Conservation (phyloP, 2,329 filamentous ascomycete species). For the Penicillium sp. region DNA sequence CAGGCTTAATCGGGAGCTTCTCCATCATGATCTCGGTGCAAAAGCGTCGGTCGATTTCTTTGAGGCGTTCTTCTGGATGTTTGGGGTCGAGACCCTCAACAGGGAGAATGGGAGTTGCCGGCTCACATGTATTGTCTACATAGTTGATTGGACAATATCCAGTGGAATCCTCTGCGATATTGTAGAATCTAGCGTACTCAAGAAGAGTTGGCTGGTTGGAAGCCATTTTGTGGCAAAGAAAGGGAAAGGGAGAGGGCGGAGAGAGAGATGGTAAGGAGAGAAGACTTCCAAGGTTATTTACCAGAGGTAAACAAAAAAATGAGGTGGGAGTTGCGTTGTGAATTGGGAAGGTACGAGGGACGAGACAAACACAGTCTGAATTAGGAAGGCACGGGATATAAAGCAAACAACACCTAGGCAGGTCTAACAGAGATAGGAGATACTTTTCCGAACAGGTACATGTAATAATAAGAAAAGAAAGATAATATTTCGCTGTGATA, state of each 20-base stretch:
- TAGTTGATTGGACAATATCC: background rate
- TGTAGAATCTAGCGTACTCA: slow-evolving; percentile 1
- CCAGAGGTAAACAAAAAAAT: background rate
- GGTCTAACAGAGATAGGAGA: background rate
- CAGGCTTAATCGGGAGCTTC: background rate
- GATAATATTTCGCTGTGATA: slow-evolving; percentile 4
- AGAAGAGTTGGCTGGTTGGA: background rate
- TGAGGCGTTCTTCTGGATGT: background rate
- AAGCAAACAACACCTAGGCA: background rate
- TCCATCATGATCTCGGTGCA: background rate
- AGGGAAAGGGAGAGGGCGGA: background rate
- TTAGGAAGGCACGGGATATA: background rate
- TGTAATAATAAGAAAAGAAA: background rate
- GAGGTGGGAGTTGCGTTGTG: background rate
- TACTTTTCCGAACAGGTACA: background rate
- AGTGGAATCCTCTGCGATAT: background rate
- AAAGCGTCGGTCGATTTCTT: background rate
- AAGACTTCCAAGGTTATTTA: background rate
- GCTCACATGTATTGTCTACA: background rate
- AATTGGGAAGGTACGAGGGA: background rate
- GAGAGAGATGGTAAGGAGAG: background rate
- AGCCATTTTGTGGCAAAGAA: background rate
- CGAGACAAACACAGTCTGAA: background rate
- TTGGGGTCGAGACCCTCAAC: background rate
- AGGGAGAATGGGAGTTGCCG: background rate